A percentile compares a stretch with the other conserved stretches of the same genome.
These are phyloP conservation scores for Cryptococcus hybrid DNA, from an alignment of 1,284 basidiomycete species.

Conservation along the genomic window DNA sequence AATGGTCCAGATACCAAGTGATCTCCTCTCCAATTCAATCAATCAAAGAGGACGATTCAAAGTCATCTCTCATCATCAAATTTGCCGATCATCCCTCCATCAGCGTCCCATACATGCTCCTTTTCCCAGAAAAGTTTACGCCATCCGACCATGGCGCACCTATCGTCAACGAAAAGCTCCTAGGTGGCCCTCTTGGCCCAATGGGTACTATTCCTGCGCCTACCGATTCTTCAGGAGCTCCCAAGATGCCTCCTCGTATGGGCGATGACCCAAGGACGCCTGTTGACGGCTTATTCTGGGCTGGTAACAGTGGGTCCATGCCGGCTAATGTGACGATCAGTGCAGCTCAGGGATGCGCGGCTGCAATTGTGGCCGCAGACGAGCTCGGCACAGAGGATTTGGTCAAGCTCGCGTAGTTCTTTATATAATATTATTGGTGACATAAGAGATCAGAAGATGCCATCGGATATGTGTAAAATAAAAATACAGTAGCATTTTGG, in stretches of 20 bases:
- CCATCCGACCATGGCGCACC: slow-evolving; percentile 8
- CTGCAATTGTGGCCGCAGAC: slow-evolving; percentile 19
- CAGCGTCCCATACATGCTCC: slow-evolving; percentile 17
- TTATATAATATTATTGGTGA: no score
- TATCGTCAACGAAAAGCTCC: slow-evolving; percentile 7
- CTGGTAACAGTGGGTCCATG: slow-evolving; percentile 26
- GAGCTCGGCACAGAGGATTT: slow-evolving; percentile 29
- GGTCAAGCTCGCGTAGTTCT: background rate
- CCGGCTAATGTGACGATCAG: slow-evolving; percentile 23
- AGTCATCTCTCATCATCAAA: slow-evolving; percentile 6
- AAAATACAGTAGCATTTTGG: no score
- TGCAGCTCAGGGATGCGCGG: slow-evolving; percentile 26
- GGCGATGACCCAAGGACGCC: slow-evolving; percentile 31
- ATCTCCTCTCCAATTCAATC: slow-evolving; percentile 14
- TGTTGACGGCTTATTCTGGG: slow-evolving; percentile 30
- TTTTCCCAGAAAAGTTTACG: slow-evolving; percentile 19
- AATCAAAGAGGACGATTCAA: background rate
- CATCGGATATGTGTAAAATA: no score
- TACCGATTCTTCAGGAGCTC: background rate
- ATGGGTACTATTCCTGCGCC: slow-evolving; percentile 12
- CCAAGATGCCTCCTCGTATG: slow-evolving; percentile 17
- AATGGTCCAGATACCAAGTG: slow-evolving; percentile 12
- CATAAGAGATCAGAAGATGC: no score
- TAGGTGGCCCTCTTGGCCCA: slow-evolving; percentile 5
- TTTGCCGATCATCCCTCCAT: slow-evolving; percentile 13